Percentiles rank a stretch among this genome's conserved stretches.
Evolutionary conservation across 139 green algal genomes (phyloP).

Genomic region (Volvox africanus): DNA sequence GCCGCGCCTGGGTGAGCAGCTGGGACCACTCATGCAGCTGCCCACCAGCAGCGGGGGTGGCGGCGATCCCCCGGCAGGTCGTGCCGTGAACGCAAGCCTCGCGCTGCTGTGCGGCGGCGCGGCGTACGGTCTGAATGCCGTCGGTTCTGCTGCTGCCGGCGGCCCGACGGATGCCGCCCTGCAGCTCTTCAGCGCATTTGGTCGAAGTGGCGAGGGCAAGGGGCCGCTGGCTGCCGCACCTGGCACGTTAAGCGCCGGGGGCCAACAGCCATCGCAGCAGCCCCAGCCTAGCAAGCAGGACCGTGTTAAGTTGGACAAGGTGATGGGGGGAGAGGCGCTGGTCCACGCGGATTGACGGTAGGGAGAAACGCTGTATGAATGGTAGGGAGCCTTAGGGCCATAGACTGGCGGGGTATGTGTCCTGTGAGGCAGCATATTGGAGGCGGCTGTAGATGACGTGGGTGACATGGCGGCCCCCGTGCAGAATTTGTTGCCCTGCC

Average conservation of each 20-base stretch:
- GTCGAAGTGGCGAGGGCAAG: not conserved
- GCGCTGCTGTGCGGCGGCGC: not conserved
- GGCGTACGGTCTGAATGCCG: too few species aligned
- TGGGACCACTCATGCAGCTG: not conserved
- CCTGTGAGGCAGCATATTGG: too few species aligned
- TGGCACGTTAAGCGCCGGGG: too few species aligned
- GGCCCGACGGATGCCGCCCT: not conserved
- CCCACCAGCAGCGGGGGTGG: not conserved
- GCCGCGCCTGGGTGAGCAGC: not conserved
- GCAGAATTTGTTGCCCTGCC: too few species aligned
- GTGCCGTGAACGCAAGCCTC: not conserved
- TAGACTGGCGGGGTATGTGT: too few species aligned
- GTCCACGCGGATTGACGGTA: not conserved
- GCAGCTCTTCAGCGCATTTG: conserved; percentile 43
- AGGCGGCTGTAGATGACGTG: too few species aligned
- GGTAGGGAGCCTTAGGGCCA: too few species aligned
- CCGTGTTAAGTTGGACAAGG: not conserved
- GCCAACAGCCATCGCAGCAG: not conserved
- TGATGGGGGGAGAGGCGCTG: conserved; percentile 21
- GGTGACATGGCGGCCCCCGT: too few species aligned
- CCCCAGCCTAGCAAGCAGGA: not conserved
- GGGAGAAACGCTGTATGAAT: too few species aligned
- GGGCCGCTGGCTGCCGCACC: too few species aligned
- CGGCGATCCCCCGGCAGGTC: not conserved
- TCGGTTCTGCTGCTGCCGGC: not conserved